Evolutionary conservation across 1,284 basidiomycete species (phyloP).

Genomic region (Fomitiporia mediterranea): DNA sequence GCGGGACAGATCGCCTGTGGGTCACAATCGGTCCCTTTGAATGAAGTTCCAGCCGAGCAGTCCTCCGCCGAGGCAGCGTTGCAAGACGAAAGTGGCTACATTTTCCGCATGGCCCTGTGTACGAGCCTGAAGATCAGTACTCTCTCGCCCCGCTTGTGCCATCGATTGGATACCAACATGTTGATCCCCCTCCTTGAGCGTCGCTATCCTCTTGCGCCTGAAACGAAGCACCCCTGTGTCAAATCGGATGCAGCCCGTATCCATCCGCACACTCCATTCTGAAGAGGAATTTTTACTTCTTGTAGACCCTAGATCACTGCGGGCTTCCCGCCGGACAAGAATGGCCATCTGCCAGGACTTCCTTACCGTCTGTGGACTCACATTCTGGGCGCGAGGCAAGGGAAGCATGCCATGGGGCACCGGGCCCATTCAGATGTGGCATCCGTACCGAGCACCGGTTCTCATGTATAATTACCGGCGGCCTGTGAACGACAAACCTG

Average conservation of each 20-base stretch:
- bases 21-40: not conserved
- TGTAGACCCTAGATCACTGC: not conserved
- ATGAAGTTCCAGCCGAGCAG: not conserved
- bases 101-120: not conserved
- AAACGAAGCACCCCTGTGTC: constrained; percentile 2
- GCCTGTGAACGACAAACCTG: not conserved
- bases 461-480: not conserved
- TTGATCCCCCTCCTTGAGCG: not conserved
- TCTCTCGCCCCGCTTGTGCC: no score
- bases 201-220: constrained; percentile 2
- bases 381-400: not conserved
- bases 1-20: constrained; percentile 5
- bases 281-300: not conserved
- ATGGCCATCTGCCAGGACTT: not conserved
- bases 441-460: constrained; percentile 1
- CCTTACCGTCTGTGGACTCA: not conserved
- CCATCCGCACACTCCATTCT: not conserved
- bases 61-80: constrained; percentile 4
- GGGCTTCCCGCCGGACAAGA: not conserved
- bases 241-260: constrained; percentile 1
- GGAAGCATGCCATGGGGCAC: not conserved
- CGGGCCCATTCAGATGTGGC: not conserved
- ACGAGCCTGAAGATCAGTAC: not conserved
- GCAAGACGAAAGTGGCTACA: constrained; percentile 1
- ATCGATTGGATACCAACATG: not conserved